Evolutionary conservation across 1,139 yeast species (phyloP).

Genomic region (Candida gigantensis): DNA sequence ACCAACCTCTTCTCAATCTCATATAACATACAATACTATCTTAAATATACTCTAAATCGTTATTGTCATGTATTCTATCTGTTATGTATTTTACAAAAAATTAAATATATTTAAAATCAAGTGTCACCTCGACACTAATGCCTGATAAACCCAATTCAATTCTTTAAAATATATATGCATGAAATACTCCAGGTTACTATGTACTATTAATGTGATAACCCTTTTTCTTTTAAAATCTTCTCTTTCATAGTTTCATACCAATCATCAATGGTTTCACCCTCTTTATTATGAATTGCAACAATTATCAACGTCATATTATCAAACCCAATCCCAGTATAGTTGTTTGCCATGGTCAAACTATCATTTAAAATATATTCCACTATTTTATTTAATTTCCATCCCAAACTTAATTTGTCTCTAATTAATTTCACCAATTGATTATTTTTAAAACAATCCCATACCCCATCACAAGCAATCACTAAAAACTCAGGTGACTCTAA

Average conservation of each 20-base stretch:
- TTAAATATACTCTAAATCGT: too few species aligned
- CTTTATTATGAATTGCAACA: constrained; percentile 53
- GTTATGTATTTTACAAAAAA: too few species aligned
- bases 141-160: too few species aligned
- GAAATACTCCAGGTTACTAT: too few species aligned
- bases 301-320: constrained; percentile 78
- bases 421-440: constrained; percentile 53
- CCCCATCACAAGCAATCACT: constrained; percentile 75
- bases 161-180: too few species aligned
- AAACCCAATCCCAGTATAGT: constrained; percentile 74
- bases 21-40: too few species aligned
- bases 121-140: too few species aligned
- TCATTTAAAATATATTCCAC: constrained; percentile 61
- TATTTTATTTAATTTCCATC: constrained; percentile 59
- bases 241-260: constrained; percentile 61
- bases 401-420: constrained; percentile 57
- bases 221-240: constrained; percentile 50
- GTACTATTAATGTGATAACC: constrained; percentile 10
- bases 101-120: too few species aligned
- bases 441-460: constrained; percentile 76
- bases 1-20: too few species aligned
- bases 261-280: constrained; percentile 42
- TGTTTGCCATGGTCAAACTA: constrained; percentile 71
- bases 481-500: constrained; percentile 57
- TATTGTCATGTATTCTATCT: too few species aligned